These are phyloP conservation scores for Pinus tabuliformis DNA, from an alignment of 75 land plant genomes.

Conservation along the genomic window DNA sequence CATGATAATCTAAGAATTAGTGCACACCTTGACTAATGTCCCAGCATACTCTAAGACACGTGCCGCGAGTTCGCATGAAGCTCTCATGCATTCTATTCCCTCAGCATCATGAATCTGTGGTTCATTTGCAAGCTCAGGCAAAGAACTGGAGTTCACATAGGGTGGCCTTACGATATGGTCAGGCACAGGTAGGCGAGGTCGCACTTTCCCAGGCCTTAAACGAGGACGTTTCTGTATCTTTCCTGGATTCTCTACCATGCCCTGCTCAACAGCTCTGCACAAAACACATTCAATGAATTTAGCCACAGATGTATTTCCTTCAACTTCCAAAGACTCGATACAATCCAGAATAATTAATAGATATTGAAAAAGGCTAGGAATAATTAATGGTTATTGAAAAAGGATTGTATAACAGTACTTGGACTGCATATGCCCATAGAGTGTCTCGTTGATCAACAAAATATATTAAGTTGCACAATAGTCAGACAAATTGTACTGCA, in stretches of 20 bases:
- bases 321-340: too few relatives aligned
- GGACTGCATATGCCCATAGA: too few relatives aligned
- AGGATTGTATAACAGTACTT: too few relatives aligned
- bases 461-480: too few relatives aligned
- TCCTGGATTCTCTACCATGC: not conserved
- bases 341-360: too few relatives aligned
- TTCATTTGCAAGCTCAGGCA: constrained; percentile 76
- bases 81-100: constrained; percentile 72
- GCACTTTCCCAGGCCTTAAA: constrained; percentile 76
- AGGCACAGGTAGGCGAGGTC: constrained; percentile 71
- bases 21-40: constrained; percentile 65
- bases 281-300: not conserved
- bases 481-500: too few relatives aligned
- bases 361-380: too few relatives aligned
- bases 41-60: constrained; percentile 73
- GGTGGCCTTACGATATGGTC: constrained; percentile 82
- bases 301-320: too few relatives aligned
- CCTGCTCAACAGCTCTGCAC: not conserved
- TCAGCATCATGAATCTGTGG: constrained; percentile 75
- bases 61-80: constrained; percentile 85
- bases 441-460: too few relatives aligned
- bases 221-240: constrained; percentile 37
- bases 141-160: constrained; percentile 50
- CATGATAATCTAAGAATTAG: constrained; percentile 1
- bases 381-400: too few relatives aligned